phyloP scores from a whole-genome alignment of 495 filamentous ascomycete species.

The Penicillium arizonense region DNA sequence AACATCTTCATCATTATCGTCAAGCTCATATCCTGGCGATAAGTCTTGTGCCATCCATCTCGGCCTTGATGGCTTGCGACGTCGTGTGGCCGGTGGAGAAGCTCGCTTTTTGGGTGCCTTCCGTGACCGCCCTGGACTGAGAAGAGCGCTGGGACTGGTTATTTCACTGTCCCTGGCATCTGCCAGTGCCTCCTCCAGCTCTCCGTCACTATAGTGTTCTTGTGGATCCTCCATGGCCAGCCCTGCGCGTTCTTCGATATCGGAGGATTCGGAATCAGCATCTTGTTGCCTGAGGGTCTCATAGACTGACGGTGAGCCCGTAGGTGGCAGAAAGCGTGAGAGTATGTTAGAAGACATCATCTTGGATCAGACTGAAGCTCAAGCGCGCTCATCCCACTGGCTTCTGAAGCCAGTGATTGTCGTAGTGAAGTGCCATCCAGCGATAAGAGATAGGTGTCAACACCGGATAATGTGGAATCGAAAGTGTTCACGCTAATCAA shows the following conservation, averaged over 20 bases:
- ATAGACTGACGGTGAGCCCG: slow-evolving; percentile 67
- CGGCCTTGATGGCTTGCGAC: slow-evolving; percentile 30
- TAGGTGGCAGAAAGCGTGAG: slow-evolving; percentile 67
- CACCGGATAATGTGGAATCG: not conserved
- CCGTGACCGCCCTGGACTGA: slow-evolving; percentile 17
- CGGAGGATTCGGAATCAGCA: slow-evolving; percentile 54
- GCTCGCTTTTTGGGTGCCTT: slow-evolving; percentile 12
- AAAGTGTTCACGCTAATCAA: too few relatives aligned
- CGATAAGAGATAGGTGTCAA: not conserved
- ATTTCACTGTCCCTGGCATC: slow-evolving; percentile 61
- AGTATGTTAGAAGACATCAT: slow-evolving; percentile 80
- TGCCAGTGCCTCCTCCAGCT: slow-evolving; percentile 64
- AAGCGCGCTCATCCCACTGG: slow-evolving; percentile 18
- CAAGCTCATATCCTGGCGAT: slow-evolving; percentile 45
- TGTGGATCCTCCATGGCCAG: slow-evolving; percentile 63
- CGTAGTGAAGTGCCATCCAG: slow-evolving; percentile 18
- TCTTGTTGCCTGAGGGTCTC: slow-evolving; percentile 65
- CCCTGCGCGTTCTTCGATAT: slow-evolving; percentile 67
- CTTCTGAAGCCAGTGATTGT: slow-evolving; percentile 8
- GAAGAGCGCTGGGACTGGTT: slow-evolving; percentile 53
- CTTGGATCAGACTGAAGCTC: slow-evolving; percentile 16
- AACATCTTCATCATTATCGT: slow-evolving; percentile 90
- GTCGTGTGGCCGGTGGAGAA: slow-evolving; percentile 21
- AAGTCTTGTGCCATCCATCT: slow-evolving; percentile 31
- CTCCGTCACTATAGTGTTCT: slow-evolving; percentile 66